Evolutionary conservation across 768 basidiomycete species (phyloP).

Genomic region (Cytidiella melzeri): DNA sequence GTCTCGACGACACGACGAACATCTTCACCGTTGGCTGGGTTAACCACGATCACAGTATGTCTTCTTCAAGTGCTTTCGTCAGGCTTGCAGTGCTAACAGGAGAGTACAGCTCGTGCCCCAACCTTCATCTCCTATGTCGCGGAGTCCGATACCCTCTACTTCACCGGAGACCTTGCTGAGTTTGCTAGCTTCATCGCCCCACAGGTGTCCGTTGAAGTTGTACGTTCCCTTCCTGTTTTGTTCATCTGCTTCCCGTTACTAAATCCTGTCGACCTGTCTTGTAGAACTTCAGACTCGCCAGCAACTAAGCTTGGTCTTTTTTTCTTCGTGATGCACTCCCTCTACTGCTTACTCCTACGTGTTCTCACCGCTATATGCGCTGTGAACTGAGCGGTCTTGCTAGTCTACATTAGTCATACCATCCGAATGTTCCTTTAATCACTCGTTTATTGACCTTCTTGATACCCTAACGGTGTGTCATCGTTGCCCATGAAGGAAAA

Average conservation of each 20-base stretch:
- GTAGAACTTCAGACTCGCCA: conserved; percentile 2
- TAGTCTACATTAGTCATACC: too few species aligned
- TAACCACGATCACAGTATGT: background rate
- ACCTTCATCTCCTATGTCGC: conserved; percentile 1
- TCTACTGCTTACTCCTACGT: too few species aligned
- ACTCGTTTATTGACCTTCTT: too few species aligned
- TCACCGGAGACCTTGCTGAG: conserved; percentile 1
- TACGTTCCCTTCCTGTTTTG: background rate
- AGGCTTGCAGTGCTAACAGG: too few species aligned
- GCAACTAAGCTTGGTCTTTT: background rate
- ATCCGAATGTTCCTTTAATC: too few species aligned
- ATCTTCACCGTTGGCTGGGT: conserved; percentile 4
- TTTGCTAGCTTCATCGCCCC: background rate
- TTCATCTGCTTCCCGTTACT: background rate
- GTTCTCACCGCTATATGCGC: too few species aligned
- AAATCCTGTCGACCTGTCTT: background rate
- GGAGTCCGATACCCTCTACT: background rate
- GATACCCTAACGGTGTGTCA: too few species aligned
- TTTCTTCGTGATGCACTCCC: too few species aligned
- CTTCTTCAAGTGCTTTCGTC: background rate
- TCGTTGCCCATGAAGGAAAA: too few species aligned
- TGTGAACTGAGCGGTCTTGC: too few species aligned
- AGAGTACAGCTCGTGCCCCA: background rate
- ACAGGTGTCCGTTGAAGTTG: conserved; percentile 1
- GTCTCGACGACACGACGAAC: conserved; percentile 1